Evolutionary conservation across 2,329 filamentous ascomycete genomes (phyloP), one percentile per base, ranked within the genome.

Genomic region (Cladophialophora immunda): DNA sequence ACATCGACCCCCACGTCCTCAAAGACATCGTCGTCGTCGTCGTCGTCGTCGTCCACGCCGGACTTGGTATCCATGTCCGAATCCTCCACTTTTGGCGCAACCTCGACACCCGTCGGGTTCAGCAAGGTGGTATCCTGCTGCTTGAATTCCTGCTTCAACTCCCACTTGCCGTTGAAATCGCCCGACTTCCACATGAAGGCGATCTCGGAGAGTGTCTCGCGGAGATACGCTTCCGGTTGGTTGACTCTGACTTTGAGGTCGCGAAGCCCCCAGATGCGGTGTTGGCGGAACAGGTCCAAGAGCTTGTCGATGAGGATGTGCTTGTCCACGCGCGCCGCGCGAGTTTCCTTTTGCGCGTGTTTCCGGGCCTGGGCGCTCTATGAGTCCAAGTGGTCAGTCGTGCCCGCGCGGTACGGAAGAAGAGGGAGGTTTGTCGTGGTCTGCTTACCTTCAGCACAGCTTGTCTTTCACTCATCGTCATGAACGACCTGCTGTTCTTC

Each of bases 251-350:
- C 85, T 70, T 93, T 92, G 72, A 99, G 86, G 4, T 91, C 88
- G 76, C 92, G 94, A 84, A 98, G 92, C n/a, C 91, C 89, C 94
- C 94, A 99, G 80, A 95, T 98, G 73, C 90, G 89, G 84, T 91
- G 97, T 74, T 91, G 84, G 64, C 90, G 87, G 87, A 97, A 99
- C 76, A 90, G 91, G 57, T 86, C 82, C 82, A 94, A 93, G 68
- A 99, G 89, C 70, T 88, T 86, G 80, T 97, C 94, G 80, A 97
- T 82, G 69, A 99, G 88, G 75, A 95, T 91, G 83, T 93, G 90
- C 78, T 94, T 89, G 53, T 93, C 90, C 80, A 98, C 94, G 80
- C 95, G 94, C 36, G 92, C 91, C 30, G 92, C 90, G 83, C 98
- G 97, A 80, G 92, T 90, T 73, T 92, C 90, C 77, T 87, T 86